Evolutionary conservation across 2,329 filamentous ascomycete genomes (phyloP).

Genomic region (Stachybotrys chartarum): DNA sequence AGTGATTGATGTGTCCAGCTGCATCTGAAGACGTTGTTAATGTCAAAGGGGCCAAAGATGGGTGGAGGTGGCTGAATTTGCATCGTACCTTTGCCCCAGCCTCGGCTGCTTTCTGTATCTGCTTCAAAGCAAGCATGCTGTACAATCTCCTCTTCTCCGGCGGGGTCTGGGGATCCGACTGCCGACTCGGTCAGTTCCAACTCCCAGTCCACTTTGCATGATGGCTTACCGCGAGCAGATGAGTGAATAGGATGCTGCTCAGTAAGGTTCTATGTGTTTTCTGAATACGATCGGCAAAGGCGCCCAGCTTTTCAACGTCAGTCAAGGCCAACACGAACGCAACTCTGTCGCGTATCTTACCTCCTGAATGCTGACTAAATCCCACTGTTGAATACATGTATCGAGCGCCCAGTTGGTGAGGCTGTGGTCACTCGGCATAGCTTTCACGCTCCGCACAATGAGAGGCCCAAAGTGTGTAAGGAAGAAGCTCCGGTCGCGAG

Average conservation of each 20-base stretch:
- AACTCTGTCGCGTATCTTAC: conserved; percentile 18
- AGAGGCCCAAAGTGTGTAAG: conserved; percentile 40
- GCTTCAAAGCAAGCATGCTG: conserved; percentile 40
- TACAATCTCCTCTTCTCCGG: conserved; percentile 45
- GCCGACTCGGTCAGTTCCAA: conserved; percentile 4
- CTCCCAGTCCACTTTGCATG: background rate
- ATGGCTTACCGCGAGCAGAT: conserved; percentile 41
- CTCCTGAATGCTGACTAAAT: conserved; percentile 50
- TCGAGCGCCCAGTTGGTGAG: conserved; percentile 38
- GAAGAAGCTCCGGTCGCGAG: conserved; percentile 15
- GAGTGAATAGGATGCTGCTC: conserved; percentile 47
- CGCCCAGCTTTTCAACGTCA: conserved; percentile 3
- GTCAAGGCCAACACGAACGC: background rate
- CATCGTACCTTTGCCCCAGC: conserved; percentile 37
- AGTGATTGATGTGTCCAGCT: conserved; percentile 9
- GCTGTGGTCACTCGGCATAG: conserved; percentile 38
- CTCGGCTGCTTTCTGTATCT: conserved; percentile 43
- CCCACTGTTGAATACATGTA: conserved; percentile 47
- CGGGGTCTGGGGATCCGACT: conserved; percentile 40
- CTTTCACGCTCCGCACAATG: conserved; percentile 44
- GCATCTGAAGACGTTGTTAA: conserved; percentile 8
- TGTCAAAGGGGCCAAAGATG: background rate
- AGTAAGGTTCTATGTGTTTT: conserved; percentile 26
- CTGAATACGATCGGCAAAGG: background rate
- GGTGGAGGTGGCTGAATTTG: no score